phyloP scores from a whole-genome alignment of 83 land plant species.

The Larix sibirica region DNA sequence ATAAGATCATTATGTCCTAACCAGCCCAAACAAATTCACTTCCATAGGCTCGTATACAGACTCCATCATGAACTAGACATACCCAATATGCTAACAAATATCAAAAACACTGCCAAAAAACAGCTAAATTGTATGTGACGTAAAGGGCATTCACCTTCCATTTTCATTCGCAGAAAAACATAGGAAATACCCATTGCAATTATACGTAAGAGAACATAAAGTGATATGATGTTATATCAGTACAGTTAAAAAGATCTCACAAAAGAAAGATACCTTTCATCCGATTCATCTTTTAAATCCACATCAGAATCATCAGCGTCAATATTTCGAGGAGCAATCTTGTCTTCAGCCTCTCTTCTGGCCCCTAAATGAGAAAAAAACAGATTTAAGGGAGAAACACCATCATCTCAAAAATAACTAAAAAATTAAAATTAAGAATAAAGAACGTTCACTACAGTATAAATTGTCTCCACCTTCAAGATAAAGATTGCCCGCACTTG shows the following conservation, averaged over 20 bases:
- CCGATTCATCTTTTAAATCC: slow-evolving; percentile 67
- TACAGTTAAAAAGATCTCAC: not conserved
- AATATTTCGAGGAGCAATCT: slow-evolving; percentile 56
- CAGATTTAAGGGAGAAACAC: not conserved
- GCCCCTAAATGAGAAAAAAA: slow-evolving; percentile 33
- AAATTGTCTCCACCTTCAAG: slow-evolving; percentile 67
- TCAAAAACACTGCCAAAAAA: too few species aligned
- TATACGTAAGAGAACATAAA: too few species aligned
- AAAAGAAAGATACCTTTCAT: slow-evolving; percentile 66
- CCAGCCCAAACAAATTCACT: too few species aligned
- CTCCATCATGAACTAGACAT: too few species aligned
- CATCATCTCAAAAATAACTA: not conserved
- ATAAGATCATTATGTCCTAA: too few species aligned
- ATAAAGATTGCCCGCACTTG: slow-evolving; percentile 46
- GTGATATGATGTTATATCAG: too few species aligned
- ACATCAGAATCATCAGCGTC: slow-evolving; percentile 99
- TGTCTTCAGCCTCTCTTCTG: slow-evolving; percentile 83
- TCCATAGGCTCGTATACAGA: too few species aligned
- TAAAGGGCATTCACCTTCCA: too few species aligned
- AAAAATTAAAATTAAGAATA: slow-evolving; percentile 57
- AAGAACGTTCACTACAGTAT: not conserved
- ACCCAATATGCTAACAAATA: too few species aligned
- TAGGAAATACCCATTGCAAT: too few species aligned
- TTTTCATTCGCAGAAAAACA: too few species aligned
- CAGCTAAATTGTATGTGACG: too few species aligned